phyloP scores from a whole-genome alignment of 352 stramenopile genomes.

The Peronospora tabacina region DNA sequence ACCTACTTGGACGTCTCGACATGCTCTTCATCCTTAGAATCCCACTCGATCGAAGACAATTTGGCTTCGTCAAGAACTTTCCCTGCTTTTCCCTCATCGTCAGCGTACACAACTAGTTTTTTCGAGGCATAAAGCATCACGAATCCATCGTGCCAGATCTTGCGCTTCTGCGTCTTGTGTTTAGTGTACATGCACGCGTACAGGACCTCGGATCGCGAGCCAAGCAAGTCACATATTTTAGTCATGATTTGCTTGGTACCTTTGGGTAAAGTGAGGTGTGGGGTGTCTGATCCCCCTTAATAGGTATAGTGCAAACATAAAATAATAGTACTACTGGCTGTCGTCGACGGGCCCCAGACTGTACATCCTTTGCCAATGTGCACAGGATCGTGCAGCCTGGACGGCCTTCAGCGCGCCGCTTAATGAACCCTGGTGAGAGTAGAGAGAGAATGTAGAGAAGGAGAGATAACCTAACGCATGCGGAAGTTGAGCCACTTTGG shows the following conservation, averaged over 20 bases:
- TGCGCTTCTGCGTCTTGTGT: constrained; percentile 83
- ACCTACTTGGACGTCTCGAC: constrained; percentile 51
- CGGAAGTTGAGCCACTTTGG: too few relatives aligned
- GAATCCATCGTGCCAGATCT: constrained; percentile 78
- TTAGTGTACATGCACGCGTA: constrained; percentile 85
- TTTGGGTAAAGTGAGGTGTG: too few relatives aligned
- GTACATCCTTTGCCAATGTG: too few relatives aligned
- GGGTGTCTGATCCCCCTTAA: background rate
- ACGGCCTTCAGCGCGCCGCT: too few relatives aligned
- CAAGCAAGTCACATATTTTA: constrained; percentile 44
- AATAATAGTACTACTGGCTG: too few relatives aligned
- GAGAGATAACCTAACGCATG: too few relatives aligned
- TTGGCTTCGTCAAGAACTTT: constrained; percentile 55
- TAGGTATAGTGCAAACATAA: background rate
- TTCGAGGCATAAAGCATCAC: constrained; percentile 42
- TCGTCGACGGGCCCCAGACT: too few relatives aligned
- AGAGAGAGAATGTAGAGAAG: too few relatives aligned
- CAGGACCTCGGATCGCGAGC: constrained; percentile 34
- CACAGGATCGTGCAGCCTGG: too few relatives aligned
- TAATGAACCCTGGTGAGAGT: too few relatives aligned
- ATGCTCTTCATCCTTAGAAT: constrained; percentile 53
- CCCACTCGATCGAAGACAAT: constrained; percentile 42
- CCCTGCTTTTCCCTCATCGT: constrained; percentile 30
- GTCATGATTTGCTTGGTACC: constrained; percentile 32
- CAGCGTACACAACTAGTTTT: constrained; percentile 55